Evolutionary conservation across 176 grass and related monocot genomes (phyloP), one percentile per base, ranked within the genome.

Genomic region (Avena atlantica): DNA sequence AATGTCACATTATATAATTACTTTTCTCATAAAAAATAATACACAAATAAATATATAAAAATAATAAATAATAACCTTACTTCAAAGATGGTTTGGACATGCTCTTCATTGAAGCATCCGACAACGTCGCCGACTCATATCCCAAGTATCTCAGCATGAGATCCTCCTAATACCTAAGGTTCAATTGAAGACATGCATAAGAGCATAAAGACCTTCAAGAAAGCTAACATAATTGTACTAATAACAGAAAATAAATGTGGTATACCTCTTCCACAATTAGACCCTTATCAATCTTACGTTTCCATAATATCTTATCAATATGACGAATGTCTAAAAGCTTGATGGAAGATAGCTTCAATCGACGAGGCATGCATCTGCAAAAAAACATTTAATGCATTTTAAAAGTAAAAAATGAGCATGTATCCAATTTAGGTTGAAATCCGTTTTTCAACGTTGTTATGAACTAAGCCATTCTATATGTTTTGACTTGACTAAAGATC

Each of bases 131-230:
- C 71, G 12, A 49, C n/a, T 27, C 71, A 2, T 21, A 74, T 49
- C 3, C 71, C 71, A 74, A 74, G n/a, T 74, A n/a, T 51, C 62
- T 81, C 79, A 19, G 79, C 79, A 50, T 20, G 4, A 34, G 79
- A 81, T 8, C 24, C 62, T n/a, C 4, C 3, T 4, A 25, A 68
- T 1, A 81, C 79, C 79, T 81, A 81, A 62, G 61, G 25, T 9
- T 20, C 50, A 81, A 7, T 51, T 52, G 23, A 4, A 2, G 23
- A 27, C 48, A 64, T 64, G 23, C 61, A 64, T 64, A 64, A 64
- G 3, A 2, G 2, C 61, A 27, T 64, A 64, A 64, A 64, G 23
- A 64, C 4, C 23, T 27, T 64, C 21, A 64, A 64, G 23, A 27
- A 27, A 25, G 24, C 61, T 27, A 13, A 64, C 23, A 20, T 19